These are phyloP conservation scores for Beauveria sp. DNA, from an alignment of 2,329 filamentous ascomycete species.

Conservation along the genomic window DNA sequence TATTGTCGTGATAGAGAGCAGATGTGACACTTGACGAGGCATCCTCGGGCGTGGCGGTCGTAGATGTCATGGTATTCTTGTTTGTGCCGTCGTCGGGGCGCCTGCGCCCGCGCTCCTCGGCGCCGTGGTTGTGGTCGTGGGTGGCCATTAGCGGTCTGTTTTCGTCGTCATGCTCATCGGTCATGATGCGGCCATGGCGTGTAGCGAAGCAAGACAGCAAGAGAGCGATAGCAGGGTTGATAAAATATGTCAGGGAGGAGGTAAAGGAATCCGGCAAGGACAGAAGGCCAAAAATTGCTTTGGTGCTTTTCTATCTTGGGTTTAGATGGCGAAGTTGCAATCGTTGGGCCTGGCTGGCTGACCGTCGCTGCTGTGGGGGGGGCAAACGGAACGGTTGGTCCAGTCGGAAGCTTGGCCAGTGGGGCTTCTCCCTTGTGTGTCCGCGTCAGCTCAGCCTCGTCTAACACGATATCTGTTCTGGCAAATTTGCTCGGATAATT, in stretches of 20 bases:
- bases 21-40: slow-evolving; percentile 13
- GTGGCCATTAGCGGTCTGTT: slow-evolving; percentile 18
- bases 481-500: background rate
- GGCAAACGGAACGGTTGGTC: background rate
- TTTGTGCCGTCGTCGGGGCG: background rate
- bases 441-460: background rate
- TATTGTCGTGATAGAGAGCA: slow-evolving; percentile 12
- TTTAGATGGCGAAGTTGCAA: background rate
- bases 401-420: background rate
- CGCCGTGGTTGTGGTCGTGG: slow-evolving; percentile 2
- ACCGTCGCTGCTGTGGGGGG: background rate
- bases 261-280: background rate
- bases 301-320: background rate
- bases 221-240: too few relatives aligned
- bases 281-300: background rate
- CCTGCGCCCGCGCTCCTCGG: slow-evolving; percentile 1
- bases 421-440: background rate
- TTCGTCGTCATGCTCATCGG: slow-evolving; percentile 15
- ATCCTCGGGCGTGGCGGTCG: slow-evolving; percentile 3
- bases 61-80: slow-evolving; percentile 4
- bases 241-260: background rate
- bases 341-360: background rate
- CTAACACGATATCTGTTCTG: too few relatives aligned
- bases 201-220: background rate
- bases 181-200: slow-evolving; percentile 13